Base-by-base conservation (phyloP, 2,329 filamentous ascomycete genomes). In the Didymella exigua region DNA sequence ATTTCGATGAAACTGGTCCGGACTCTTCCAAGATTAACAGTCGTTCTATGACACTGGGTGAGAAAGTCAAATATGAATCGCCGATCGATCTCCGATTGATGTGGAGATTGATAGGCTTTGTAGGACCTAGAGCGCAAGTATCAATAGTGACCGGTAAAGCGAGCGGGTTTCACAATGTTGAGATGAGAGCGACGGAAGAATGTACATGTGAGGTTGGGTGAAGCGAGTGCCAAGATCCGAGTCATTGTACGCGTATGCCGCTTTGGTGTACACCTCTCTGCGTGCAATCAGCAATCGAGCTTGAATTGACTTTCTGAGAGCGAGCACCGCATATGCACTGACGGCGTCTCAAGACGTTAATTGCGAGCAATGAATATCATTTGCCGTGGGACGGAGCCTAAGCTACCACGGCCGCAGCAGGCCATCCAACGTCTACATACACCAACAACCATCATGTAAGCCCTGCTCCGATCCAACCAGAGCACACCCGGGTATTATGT, bases 401-500 rank as follows among this genome's bases (percentile, higher is more conserved):
- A 37, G 46, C 46, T 41, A 43, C 23, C 23, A 41, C 30, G 46
- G 47, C 34, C 23, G 24, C 21, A 33, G 16, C 26, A 27, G 10
- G 36, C 40, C 36, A 43, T 31, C 24, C 34, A 31, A 29, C 14
- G 16, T 50, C 52, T 55, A 50, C 46, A 10, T 42, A 50, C 36
- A 34, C 42, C 30, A 47, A 46, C 34, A 46, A 23, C 41, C 23
- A 36, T 37, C 46, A 21, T 37, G 29, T 36, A 50, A 42, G 29
- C 34, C 46, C 36, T 50, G 46, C 11, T 40, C 41, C 29, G 42
- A 27, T 44, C 41, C 42, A 38, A 61, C 60, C 56, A 56, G 54
- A 44, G 41, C 51, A 47, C 33, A 48, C 57, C 55, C 42, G 65
- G 70, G 65, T 73, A 74, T 71, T 67, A 65, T 66, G 65, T 64